Conservation (phyloP, 2,329 filamentous ascomycete genomes). For the Boeremia lycopersici region DNA sequence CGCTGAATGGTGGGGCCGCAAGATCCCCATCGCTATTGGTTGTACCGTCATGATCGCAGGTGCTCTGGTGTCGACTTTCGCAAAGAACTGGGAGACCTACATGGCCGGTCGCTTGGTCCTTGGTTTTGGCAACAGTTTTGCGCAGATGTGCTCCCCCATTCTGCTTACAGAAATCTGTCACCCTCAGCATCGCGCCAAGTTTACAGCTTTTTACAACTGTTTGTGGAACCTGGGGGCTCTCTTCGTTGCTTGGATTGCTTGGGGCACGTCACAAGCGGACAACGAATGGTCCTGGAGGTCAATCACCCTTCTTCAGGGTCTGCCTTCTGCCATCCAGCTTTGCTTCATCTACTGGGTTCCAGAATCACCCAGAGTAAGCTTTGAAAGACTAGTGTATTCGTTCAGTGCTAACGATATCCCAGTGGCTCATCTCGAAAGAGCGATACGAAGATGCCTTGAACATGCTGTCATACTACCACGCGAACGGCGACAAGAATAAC, state of each 20-base stretch:
- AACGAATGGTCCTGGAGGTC: slow-evolving; percentile 58
- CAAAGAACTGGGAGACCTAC: slow-evolving; percentile 53
- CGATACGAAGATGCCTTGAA: slow-evolving; percentile 65
- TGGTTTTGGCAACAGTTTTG: slow-evolving; percentile 70
- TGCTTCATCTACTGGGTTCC: slow-evolving; percentile 66
- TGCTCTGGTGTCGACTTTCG: slow-evolving; percentile 37
- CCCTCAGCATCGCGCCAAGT: slow-evolving; percentile 68
- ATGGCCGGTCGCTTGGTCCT: slow-evolving; percentile 65
- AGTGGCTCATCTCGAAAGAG: slow-evolving; percentile 65
- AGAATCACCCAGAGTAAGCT: slow-evolving; percentile 59
- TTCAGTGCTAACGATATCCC: neutral
- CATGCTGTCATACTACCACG: slow-evolving; percentile 68
- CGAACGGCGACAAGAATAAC: slow-evolving; percentile 63
- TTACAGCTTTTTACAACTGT: slow-evolving; percentile 71
- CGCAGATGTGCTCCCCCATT: slow-evolving; percentile 68
- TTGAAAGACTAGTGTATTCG: neutral
- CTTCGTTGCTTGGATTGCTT: slow-evolving; percentile 65
- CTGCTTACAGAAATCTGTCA: slow-evolving; percentile 70
- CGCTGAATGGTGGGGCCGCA: slow-evolving; percentile 53
- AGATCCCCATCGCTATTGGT: slow-evolving; percentile 49
- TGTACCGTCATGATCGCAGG: slow-evolving; percentile 54
- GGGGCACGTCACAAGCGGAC: slow-evolving; percentile 43
- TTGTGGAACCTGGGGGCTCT: slow-evolving; percentile 67
- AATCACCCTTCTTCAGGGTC: slow-evolving; percentile 59
- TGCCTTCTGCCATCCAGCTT: slow-evolving; percentile 62